A percentile compares a stretch with the other conserved stretches of the same genome.
Evolutionary conservation across 2,329 filamentous ascomycete genomes (phyloP).

Genomic region (Calonectria fujianensis): DNA sequence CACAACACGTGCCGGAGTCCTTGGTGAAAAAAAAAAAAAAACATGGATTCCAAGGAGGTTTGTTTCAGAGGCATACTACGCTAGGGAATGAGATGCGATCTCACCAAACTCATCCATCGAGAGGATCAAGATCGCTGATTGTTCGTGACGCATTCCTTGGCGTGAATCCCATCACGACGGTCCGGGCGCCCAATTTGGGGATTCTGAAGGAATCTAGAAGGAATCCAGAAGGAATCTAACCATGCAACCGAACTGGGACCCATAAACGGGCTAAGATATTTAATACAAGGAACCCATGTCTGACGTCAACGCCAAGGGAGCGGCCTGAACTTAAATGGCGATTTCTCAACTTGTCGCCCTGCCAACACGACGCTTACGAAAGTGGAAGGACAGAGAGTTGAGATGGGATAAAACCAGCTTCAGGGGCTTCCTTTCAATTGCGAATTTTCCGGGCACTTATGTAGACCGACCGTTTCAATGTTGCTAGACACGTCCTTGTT

Average conservation of each 20-base stretch:
- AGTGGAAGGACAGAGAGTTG: not conserved
- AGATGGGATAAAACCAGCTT: not conserved
- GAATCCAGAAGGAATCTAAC: conserved; percentile 5
- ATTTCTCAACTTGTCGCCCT: not conserved
- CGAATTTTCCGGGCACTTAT: not conserved
- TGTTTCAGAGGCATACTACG: not conserved
- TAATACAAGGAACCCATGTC: not conserved
- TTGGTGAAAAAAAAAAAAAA: not conserved
- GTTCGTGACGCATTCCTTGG: not conserved
- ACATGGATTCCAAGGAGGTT: not conserved
- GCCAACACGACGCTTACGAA: not conserved
- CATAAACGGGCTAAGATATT: not conserved
- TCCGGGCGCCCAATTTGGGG: not conserved
- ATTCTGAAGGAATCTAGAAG: conserved; percentile 7
- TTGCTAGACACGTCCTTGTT: not conserved
- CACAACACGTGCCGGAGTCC: not conserved
- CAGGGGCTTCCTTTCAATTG: too few species aligned
- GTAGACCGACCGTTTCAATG: too few species aligned
- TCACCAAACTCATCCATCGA: not conserved
- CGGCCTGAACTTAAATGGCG: not conserved
- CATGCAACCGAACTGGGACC: not conserved
- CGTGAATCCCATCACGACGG: not conserved
- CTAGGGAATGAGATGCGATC: not conserved
- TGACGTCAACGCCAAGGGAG: conserved; percentile 17
- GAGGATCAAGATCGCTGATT: not conserved